These are phyloP conservation scores for Pseudopithomyces chartarum DNA, from an alignment of 2,329 filamentous ascomycete species.

Conservation along the genomic window DNA sequence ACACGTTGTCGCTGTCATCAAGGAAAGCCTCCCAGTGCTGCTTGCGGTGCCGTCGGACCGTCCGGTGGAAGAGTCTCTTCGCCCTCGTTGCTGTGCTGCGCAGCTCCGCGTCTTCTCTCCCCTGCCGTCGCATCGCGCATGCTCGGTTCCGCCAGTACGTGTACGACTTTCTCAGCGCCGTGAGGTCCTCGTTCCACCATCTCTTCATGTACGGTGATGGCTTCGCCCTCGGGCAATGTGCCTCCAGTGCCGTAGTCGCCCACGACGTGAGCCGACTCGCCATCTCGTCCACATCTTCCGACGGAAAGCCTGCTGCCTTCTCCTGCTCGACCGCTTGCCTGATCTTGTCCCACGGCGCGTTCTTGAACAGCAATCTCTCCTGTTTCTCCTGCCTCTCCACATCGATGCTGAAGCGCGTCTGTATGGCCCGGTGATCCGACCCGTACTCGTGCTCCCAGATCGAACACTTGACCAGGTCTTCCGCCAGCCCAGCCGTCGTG, in stretches of 20 bases:
- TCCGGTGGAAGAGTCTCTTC: constrained; percentile 18
- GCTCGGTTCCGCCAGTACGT: constrained; percentile 4
- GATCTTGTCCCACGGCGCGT: constrained; percentile 20
- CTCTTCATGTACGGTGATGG: constrained; percentile 6
- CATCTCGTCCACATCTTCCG: constrained; percentile 12
- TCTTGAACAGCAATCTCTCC: constrained; percentile 20
- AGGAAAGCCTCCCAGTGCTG: neutral
- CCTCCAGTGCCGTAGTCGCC: neutral
- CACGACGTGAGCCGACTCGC: neutral
- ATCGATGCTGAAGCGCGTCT: constrained; percentile 14
- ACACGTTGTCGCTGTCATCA: neutral
- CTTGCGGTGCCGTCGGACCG: constrained; percentile 18
- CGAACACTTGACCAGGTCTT: too few species aligned
- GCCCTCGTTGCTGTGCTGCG: constrained; percentile 10
- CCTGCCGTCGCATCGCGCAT: constrained; percentile 7
- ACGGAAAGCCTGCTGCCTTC: constrained; percentile 8
- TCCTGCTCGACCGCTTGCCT: constrained; percentile 11
- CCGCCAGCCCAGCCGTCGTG: constrained; percentile 11
- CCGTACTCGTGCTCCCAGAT: too few species aligned
- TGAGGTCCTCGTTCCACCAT: constrained; percentile 4
- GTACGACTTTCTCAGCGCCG: neutral
- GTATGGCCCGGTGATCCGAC: constrained; percentile 18
- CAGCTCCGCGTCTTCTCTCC: constrained; percentile 12
- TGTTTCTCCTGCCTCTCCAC: constrained; percentile 10
- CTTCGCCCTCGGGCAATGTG: neutral